Base-by-base conservation (phyloP, 371 early-diverging fungal genomes). In the Apophysomyces elegans region DNA sequence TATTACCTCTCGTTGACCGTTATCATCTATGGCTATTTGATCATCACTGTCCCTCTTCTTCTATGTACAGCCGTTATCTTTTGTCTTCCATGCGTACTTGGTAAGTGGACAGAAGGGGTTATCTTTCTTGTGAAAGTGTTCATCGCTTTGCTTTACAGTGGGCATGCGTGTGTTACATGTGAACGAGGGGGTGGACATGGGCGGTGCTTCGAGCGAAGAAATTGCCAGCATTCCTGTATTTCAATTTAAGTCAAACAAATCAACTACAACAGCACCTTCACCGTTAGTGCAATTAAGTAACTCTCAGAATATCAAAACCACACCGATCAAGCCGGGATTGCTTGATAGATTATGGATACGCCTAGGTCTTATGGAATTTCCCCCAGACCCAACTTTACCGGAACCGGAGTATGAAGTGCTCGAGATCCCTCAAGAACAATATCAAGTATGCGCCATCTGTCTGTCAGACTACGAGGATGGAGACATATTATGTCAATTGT, bases 11-110 rank as follows among this genome's bases (percentile, higher is more conserved):
- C 90, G 1, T 63, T 91, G 14, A 72, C 77, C 35, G 72, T 86
- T 67, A 85, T 92, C 65, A 65, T 89, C 3, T 71, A 90, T 59
- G 91, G 91, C 2, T 92, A 91, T 61, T 60, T 90, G 39, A 84
- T 88, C 43, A 77, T 92, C 44, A 76, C 86, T 14, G 79, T 91
- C 1, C 91, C 91, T 5, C 67, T 88, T 36, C 59, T 90, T n/a
- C 58, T 90, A 26, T 85, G 89, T 58, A 66, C 86, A 11, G 83
- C 90, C 4, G 84, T 88, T 4, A 83, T 91, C 21, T 77, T 89
- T 50, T 91, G 87, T 75, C 62, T 90, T 39, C 85, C 90, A n/a
- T 82, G 87, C 70, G 81, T 91, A 11, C 63, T 86, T 38, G 81
- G 81, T 77, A 76, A 70, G 68, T 16, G 36, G 9, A 4, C 14